A percentile compares a stretch with the other conserved stretches of the same genome.
These are phyloP conservation scores for Emergomyces orientalis DNA, from an alignment of 2,329 filamentous ascomycete genomes.

Conservation along the genomic window DNA sequence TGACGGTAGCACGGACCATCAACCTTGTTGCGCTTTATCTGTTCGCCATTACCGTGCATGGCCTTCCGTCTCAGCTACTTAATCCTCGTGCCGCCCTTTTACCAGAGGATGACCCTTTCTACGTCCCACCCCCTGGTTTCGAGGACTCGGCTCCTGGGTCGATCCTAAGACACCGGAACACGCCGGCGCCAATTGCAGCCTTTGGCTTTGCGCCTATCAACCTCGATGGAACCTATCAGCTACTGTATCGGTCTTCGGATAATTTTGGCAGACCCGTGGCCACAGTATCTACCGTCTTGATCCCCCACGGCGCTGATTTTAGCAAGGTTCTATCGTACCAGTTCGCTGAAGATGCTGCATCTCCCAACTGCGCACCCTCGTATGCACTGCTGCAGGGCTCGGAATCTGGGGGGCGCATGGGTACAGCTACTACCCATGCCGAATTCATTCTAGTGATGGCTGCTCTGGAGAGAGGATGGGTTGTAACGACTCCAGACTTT, in stretches of 20 bases:
- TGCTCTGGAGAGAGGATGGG: slow-evolving; percentile 39
- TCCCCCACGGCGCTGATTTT: slow-evolving; percentile 27
- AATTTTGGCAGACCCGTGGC: slow-evolving; percentile 28
- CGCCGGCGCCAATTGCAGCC: slow-evolving; percentile 20
- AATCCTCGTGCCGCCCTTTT: slow-evolving; percentile 10
- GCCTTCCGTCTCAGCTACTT: slow-evolving; percentile 5
- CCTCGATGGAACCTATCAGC: slow-evolving; percentile 24
- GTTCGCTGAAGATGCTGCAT: slow-evolving; percentile 25
- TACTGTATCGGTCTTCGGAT: slow-evolving; percentile 36
- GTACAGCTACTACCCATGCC: slow-evolving; percentile 26
- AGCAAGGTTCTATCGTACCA: slow-evolving; percentile 37
- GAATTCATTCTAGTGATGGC: slow-evolving; percentile 26
- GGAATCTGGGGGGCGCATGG: slow-evolving; percentile 30
- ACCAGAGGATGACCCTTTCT: slow-evolving; percentile 24
- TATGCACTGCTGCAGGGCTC: slow-evolving; percentile 30
- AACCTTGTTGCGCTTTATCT: slow-evolving; percentile 8
- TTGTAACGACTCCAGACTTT: slow-evolving; percentile 42
- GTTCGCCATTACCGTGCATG: slow-evolving; percentile 7
- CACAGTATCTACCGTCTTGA: slow-evolving; percentile 33
- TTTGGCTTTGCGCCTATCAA: slow-evolving; percentile 19
- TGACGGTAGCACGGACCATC: not conserved
- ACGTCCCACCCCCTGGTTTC: slow-evolving; percentile 22
- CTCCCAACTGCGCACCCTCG: slow-evolving; percentile 23
- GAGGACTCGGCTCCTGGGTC: slow-evolving; percentile 21
- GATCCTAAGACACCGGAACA: slow-evolving; percentile 22